Evolutionary conservation across 2,329 filamentous ascomycete genomes (phyloP).

Genomic region (Colletotrichum lindemuthianum): DNA sequence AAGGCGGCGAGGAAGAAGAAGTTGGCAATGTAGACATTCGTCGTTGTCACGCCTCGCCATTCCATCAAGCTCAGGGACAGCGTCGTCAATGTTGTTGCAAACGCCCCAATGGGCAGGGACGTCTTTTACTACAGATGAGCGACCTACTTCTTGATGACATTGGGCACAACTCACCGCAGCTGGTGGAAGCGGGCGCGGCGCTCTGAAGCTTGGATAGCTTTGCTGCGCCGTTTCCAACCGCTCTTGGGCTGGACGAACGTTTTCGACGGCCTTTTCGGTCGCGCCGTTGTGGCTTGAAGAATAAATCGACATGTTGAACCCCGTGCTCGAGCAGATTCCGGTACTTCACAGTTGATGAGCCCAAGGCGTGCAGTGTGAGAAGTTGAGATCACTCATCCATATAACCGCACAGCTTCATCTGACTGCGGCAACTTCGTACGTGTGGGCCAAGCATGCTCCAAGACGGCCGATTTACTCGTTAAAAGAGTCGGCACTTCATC

Average conservation of each 20-base stretch:
- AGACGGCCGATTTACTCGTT: too few species aligned
- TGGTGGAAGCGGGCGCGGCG: slow-evolving; percentile 22
- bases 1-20: slow-evolving; percentile 63
- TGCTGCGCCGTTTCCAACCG: slow-evolving; percentile 6
- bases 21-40: slow-evolving; percentile 63
- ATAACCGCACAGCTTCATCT: too few species aligned
- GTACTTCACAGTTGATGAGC: too few species aligned
- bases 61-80: slow-evolving; percentile 65
- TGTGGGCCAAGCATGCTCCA: too few species aligned
- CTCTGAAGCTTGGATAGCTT: not conserved
- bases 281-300: slow-evolving; percentile 1
- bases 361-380: too few species aligned
- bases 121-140: slow-evolving; percentile 43
- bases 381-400: too few species aligned
- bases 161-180: slow-evolving; percentile 14
- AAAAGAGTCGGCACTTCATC: not conserved
- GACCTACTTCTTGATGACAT: too few species aligned
- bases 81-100: slow-evolving; percentile 64
- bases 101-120: slow-evolving; percentile 61
- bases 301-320: slow-evolving; percentile 6
- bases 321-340: too few species aligned
- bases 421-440: too few species aligned
- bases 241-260: not conserved
- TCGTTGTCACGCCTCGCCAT: slow-evolving; percentile 59
- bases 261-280: slow-evolving; percentile 12